Evolutionary conservation across 139 green algal genomes (phyloP), one percentile per base, ranked within the genome.

Genomic region (Penium margaritaceum): DNA sequence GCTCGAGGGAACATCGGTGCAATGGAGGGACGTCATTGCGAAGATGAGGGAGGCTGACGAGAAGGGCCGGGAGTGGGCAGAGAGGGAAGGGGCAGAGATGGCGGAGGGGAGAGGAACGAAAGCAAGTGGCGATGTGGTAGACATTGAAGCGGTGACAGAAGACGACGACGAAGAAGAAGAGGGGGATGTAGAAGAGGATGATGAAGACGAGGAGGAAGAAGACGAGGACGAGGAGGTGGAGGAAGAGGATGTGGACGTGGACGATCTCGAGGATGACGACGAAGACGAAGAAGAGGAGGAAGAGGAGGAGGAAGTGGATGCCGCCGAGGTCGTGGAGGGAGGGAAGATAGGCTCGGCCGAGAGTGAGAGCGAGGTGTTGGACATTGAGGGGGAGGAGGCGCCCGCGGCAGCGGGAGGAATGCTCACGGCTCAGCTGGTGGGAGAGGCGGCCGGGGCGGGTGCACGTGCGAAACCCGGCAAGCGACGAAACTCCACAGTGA

Each of bases 291-390:
- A 60, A 27, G 47, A 60, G 47, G 47, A 60, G 4, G 47, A 60
- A 24, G 47, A n/a, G 47, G 47, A 60, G n/a, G 47, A 60, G 17
- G 47, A 60, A 33, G 47, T 33, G 17, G 47, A 60, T 17, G 47
- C 29, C n/a, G 47, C 29, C 19, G 47, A 60, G 21, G 47, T 33
- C 47, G 47, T 33, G 2, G 47, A 60, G 47, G 47, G 30, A n/a
- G 30, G 29, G 47, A 24, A 60, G 47, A 24, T 17, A n/a, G 47
- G 47, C 47, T 19, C 19, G 24, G 47, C 47, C 9, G 47, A 60
- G 47, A 60, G 47, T n/a, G 47, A 60, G 47, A 24, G 29, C n/a
- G 9, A n/a, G 47, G 47, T 60, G 47, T 24, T 60, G 47, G 47
- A n/a, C 1, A 60, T 60, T n/a, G 47, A 60, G 47, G n/a, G n/a